A percentile compares a stretch with the other conserved stretches of the same genome.
Evolutionary conservation across 2,329 filamentous ascomycete genomes (phyloP).

Genomic region (Pseudogymnoascus sp.): DNA sequence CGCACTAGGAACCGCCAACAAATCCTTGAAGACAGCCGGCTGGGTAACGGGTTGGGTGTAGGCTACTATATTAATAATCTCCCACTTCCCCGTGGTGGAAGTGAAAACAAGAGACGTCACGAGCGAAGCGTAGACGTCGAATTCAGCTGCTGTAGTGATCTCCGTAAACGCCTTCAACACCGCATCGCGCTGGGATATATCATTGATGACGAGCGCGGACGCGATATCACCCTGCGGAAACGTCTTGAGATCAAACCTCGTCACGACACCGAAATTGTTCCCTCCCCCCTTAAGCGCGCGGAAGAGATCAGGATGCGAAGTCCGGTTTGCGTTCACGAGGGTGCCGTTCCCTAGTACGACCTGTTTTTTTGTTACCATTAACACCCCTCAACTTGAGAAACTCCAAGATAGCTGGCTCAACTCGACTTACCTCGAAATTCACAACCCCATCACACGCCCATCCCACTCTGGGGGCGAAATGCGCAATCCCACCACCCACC

Average conservation of each 20-base stretch:
- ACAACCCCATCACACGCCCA: slow-evolving; percentile 8
- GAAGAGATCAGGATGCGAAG: slow-evolving; percentile 22
- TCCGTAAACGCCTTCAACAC: not conserved
- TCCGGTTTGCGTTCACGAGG: slow-evolving; percentile 4
- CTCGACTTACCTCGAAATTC: slow-evolving; percentile 1
- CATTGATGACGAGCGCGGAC: not conserved
- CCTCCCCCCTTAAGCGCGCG: slow-evolving; percentile 27
- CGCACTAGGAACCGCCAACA: slow-evolving; percentile 21
- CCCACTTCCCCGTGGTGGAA: not conserved
- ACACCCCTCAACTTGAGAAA: too few relatives aligned
- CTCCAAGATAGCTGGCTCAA: not conserved
- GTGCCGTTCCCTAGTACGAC: slow-evolving; percentile 14
- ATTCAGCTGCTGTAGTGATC: not conserved
- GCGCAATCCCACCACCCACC: slow-evolving; percentile 2
- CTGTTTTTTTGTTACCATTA: too few relatives aligned
- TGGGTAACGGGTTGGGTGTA: not conserved
- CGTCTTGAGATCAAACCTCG: slow-evolving; percentile 36
- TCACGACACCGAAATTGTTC: slow-evolving; percentile 28
- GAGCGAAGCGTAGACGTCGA: not conserved
- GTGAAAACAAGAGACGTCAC: not conserved
- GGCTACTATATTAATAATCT: not conserved
- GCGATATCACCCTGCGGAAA: slow-evolving; percentile 11
- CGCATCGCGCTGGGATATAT: not conserved
- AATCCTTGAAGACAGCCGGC: not conserved
- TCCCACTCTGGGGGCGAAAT: not conserved